phyloP scores from a whole-genome alignment of 257 asterid genomes.

The Fraxinus cuspidata region DNA sequence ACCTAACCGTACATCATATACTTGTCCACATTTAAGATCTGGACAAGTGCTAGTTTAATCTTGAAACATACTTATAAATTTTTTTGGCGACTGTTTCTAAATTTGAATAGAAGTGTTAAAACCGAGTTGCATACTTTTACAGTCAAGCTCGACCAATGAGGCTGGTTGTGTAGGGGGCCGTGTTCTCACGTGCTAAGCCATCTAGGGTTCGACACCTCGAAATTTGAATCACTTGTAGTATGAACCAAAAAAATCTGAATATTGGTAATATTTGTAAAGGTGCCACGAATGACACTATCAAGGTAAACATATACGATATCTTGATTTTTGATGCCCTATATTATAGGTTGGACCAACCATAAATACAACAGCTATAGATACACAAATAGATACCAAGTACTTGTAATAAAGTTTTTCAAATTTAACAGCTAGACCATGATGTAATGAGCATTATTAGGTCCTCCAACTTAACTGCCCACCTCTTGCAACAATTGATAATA shows the following conservation, averaged over 20 bases:
- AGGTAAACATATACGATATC: background rate
- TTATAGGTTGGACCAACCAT: background rate
- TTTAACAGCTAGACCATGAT: background rate
- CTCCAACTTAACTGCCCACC: background rate
- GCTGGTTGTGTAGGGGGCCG: background rate
- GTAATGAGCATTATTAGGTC: background rate
- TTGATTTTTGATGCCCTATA: background rate
- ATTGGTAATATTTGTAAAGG: background rate
- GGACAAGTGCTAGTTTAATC: background rate
- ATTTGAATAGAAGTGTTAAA: background rate
- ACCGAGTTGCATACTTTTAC: background rate
- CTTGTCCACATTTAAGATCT: background rate
- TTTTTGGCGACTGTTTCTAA: background rate
- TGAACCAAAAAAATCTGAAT: too few species aligned
- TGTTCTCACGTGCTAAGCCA: background rate
- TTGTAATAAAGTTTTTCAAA: background rate
- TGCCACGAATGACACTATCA: background rate
- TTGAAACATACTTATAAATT: too few species aligned
- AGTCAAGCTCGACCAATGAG: background rate
- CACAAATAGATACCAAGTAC: background rate
- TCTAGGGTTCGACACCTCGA: background rate
- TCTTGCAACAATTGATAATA: background rate
- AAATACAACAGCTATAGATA: background rate
- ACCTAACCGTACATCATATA: slow-evolving; percentile 24
- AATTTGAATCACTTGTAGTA: too few species aligned